Percentiles rank a stretch among this genome's conserved stretches.
Evolutionary conservation across 768 basidiomycete genomes (phyloP).

Genomic region (Leucocoprinus birnbaumii): DNA sequence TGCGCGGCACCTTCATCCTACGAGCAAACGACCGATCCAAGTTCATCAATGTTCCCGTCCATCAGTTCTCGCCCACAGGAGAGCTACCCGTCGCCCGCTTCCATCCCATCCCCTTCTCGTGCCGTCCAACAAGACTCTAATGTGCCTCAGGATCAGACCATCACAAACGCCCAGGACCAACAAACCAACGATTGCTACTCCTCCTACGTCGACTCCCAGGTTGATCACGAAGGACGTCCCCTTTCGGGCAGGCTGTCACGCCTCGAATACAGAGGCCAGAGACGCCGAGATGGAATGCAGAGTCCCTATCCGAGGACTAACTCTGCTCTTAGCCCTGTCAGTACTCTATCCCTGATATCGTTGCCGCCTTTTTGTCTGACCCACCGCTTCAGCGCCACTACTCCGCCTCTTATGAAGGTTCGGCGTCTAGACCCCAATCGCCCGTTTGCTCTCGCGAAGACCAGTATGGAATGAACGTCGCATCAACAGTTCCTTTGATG

Average conservation of each 20-base stretch:
- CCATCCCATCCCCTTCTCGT: slow-evolving; percentile 12
- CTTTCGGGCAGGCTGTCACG: slow-evolving; percentile 10
- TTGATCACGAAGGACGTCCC: slow-evolving; percentile 6
- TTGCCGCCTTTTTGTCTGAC: not conserved
- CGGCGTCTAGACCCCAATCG: slow-evolving; percentile 9
- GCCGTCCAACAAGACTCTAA: slow-evolving; percentile 8
- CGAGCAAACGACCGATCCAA: slow-evolving; percentile 6
- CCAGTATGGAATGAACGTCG: slow-evolving; percentile 11
- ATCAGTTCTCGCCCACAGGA: slow-evolving; percentile 12
- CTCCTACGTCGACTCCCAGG: slow-evolving; percentile 7
- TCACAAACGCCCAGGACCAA: slow-evolving; percentile 5
- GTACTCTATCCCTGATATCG: not conserved
- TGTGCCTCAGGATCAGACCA: slow-evolving; percentile 2
- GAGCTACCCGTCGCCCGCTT: slow-evolving; percentile 13
- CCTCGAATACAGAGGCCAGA: slow-evolving; percentile 10
- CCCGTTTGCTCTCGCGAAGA: slow-evolving; percentile 7
- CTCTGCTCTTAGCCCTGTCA: slow-evolving; percentile 7
- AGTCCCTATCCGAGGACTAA: slow-evolving; percentile 8
- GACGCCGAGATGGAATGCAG: slow-evolving; percentile 8
- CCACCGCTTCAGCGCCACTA: slow-evolving; percentile 7
- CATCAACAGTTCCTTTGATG: slow-evolving; percentile 8
- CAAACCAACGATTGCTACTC: slow-evolving; percentile 11
- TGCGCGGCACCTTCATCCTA: slow-evolving; percentile 8
- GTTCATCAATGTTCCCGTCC: slow-evolving; percentile 9
- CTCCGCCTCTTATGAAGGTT: slow-evolving; percentile 4